Evolutionary conservation across 2,329 filamentous ascomycete genomes (phyloP).

Genomic region (Microdochium bolleyi): DNA sequence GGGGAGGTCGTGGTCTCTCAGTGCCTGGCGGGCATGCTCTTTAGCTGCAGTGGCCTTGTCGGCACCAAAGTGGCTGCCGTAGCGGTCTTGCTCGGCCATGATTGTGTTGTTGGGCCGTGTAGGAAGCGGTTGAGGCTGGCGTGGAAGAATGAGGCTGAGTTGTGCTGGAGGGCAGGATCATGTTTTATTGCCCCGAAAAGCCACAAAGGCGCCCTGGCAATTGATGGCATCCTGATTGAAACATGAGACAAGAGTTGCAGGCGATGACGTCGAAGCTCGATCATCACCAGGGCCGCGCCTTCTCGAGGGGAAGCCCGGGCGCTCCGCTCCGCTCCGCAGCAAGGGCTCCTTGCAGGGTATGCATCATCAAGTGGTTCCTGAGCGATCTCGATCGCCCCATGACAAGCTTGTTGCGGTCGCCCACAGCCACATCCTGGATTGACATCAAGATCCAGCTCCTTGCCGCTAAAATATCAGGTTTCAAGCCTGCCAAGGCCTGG

Average conservation of each 20-base stretch:
- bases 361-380: neutral
- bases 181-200: too few relatives aligned
- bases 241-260: neutral
- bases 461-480: neutral
- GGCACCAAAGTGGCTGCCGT: slow-evolving; percentile 4
- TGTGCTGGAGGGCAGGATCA: neutral
- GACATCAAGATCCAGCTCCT: neutral
- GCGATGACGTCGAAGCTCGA: neutral
- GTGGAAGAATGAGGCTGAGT: neutral
- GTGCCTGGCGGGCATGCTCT: neutral
- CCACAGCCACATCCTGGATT: too few relatives aligned
- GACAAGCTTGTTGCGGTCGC: too few relatives aligned
- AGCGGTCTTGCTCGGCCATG: slow-evolving; percentile 14
- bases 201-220: too few relatives aligned
- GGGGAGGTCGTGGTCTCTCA: slow-evolving; percentile 1
- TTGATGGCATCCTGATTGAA: too few relatives aligned
- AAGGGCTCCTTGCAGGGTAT: neutral
- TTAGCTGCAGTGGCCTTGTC: slow-evolving; percentile 1
- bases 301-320: neutral
- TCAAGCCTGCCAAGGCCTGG: neutral
- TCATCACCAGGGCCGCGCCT: neutral
- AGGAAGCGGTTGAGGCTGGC: neutral
- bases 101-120: neutral
- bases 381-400: neutral
- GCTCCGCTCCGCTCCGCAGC: neutral